These are phyloP conservation scores for Ophioceras dolichostomum DNA, from an alignment of 2,329 filamentous ascomycete genomes.

Conservation along the genomic window DNA sequence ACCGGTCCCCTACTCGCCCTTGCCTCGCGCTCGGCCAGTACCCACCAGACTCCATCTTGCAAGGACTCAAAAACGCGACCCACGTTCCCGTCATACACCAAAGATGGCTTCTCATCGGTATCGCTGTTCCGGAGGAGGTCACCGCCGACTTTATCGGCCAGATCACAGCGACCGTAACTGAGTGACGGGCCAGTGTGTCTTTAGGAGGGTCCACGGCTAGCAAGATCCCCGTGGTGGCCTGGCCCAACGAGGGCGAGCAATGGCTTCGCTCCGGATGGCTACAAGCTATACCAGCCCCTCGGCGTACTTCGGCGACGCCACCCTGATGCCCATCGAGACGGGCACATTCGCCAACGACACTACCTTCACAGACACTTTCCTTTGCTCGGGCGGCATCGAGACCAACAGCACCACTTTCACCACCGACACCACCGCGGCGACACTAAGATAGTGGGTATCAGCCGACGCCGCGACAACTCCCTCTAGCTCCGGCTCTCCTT, in stretches of 20 bases:
- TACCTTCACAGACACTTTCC: slow-evolving; percentile 34
- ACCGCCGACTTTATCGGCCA: slow-evolving; percentile 41
- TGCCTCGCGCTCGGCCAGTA: too few relatives aligned
- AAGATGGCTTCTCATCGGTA: slow-evolving; percentile 19
- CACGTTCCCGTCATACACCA: not conserved
- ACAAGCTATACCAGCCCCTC: slow-evolving; percentile 26
- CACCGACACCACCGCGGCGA: slow-evolving; percentile 8
- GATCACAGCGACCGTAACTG: slow-evolving; percentile 27
- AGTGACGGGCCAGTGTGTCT: slow-evolving; percentile 35
- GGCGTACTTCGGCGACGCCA: slow-evolving; percentile 20
- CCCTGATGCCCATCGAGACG: slow-evolving; percentile 27
- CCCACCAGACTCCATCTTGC: too few relatives aligned
- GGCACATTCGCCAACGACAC: slow-evolving; percentile 34
- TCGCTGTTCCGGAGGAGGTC: slow-evolving; percentile 34
- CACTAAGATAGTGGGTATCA: slow-evolving; percentile 14
- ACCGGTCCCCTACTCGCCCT: too few relatives aligned
- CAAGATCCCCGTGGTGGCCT: slow-evolving; percentile 29
- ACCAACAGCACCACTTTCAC: slow-evolving; percentile 15
- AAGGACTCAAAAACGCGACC: too few relatives aligned
- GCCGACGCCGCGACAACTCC: slow-evolving; percentile 6
- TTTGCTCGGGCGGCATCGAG: slow-evolving; percentile 27
- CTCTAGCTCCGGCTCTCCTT: slow-evolving; percentile 16
- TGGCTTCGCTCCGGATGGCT: slow-evolving; percentile 10
- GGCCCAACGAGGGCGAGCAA: slow-evolving; percentile 27
- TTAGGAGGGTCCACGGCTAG: slow-evolving; percentile 29